Conservation (phyloP, 192 early-diverging fungal genomes). For the Irineochytrium annulatum region DNA sequence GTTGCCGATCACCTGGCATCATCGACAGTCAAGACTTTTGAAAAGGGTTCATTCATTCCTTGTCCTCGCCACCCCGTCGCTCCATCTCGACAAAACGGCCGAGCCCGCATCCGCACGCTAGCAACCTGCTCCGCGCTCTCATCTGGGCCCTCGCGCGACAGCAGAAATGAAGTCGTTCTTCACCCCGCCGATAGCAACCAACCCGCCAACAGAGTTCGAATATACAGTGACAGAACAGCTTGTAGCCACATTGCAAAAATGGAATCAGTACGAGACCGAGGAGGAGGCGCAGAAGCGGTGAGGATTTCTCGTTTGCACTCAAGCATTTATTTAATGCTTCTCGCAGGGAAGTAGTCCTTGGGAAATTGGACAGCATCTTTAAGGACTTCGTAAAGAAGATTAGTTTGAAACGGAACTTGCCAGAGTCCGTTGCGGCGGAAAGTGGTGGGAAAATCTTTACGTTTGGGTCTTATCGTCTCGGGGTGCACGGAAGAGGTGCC, state of each 20-base stretch:
- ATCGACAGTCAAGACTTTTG: too few species aligned
- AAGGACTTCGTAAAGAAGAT: constrained; percentile 90
- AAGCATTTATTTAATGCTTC: not conserved
- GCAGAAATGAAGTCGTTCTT: too few species aligned
- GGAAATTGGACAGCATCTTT: constrained; percentile 79
- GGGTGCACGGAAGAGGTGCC: constrained; percentile 83
- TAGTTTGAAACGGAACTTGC: constrained; percentile 64
- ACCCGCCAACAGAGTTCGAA: constrained; percentile 62
- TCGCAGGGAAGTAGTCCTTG: constrained; percentile 77
- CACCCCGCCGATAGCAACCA: constrained; percentile 71
- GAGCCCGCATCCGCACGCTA: too few species aligned
- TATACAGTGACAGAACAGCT: constrained; percentile 66
- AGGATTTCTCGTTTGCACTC: constrained; percentile 5
- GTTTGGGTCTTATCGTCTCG: constrained; percentile 93
- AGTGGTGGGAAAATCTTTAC: constrained; percentile 96
- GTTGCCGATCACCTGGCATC: too few species aligned
- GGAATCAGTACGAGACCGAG: constrained; percentile 83
- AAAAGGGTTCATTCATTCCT: too few species aligned
- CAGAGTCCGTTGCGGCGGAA: constrained; percentile 78
- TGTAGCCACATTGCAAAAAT: constrained; percentile 62
- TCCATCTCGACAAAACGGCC: too few species aligned
- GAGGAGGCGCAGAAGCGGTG: constrained; percentile 81
- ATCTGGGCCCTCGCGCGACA: too few species aligned
- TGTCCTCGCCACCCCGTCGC: too few species aligned
- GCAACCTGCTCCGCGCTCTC: too few species aligned